Base-by-base conservation (phyloP, 257 asterid species). In the Nicotiana tomentosiformis region DNA sequence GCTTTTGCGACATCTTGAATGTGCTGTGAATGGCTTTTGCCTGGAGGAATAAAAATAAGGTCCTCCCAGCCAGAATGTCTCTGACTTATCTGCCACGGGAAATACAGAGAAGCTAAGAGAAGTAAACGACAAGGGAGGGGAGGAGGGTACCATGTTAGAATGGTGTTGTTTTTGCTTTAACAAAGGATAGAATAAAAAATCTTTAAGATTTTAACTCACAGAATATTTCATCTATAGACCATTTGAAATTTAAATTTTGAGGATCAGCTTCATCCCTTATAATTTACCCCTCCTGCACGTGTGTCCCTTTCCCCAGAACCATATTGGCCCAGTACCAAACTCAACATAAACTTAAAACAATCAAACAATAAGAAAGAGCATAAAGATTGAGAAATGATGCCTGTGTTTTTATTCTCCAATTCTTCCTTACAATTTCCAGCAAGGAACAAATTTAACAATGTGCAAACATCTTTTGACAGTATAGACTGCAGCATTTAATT, bases 41-140 rank as follows among this genome's bases (percentile, higher is more conserved):
- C 97, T 2, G 98, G 98, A 64, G 98, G 98, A 84, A 93, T 88
- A 86, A 96, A 94, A 68, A 96, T 91, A 57, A 96, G 90, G 86
- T 96, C 99, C 66, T 94, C 98, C 99, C 98, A 96, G 77, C 95
- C 98, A 0, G 97, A 90, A 85, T 92, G 90, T 89, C 85, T 92
- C 80, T 86, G 91, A 35, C 88, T 94, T 81, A 86, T 86, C 98
- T 94, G 95, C 86, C 72, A 85, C 70, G 64, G 46, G 33, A 61
- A 51, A 39, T 72, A 79, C 43, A 79, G 77, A 72, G 64, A 39
- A 16, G 35, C 30, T 4, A 3, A 51, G 64, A 72, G 39, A 14
- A 72, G 61, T 43, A 46, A 72, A n/a, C 17, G 32, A 20, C 8
- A 72, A 7, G 51, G 26, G 1, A 29, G n/a, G n/a, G 16, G 7